Percentiles rank a stretch among this genome's conserved stretches.
These are phyloP conservation scores for Diaporthe batatas DNA, from an alignment of 2,329 filamentous ascomycete genomes.

Conservation along the genomic window DNA sequence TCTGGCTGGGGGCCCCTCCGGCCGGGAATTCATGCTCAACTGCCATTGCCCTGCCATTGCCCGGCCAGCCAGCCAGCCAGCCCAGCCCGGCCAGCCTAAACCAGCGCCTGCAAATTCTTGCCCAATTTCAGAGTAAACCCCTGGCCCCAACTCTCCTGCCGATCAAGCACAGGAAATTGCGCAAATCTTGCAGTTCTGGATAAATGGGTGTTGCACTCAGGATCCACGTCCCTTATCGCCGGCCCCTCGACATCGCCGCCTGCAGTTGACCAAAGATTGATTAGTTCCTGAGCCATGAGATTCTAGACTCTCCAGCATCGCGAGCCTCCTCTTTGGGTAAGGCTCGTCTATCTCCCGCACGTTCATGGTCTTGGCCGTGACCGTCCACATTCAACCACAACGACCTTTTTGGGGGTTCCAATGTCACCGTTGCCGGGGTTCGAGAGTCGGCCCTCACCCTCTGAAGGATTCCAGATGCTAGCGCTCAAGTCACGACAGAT, in stretches of 20 bases:
- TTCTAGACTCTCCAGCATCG: constrained; percentile 2
- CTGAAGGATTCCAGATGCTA: not conserved
- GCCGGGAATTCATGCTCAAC: constrained; percentile 27
- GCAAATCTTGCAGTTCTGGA: constrained; percentile 32
- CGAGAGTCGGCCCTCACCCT: not conserved
- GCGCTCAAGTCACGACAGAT: not conserved
- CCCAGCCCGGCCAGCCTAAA: no score
- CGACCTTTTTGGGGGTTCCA: not conserved
- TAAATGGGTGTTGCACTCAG: constrained; percentile 16
- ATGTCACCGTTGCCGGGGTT: not conserved
- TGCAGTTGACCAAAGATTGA: constrained; percentile 12
- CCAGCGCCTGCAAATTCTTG: constrained; percentile 9
- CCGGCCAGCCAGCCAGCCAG: no score
- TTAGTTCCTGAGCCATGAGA: constrained; percentile 8
- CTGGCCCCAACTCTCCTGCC: constrained; percentile 14
- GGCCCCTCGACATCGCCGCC: constrained; percentile 4
- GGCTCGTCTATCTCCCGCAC: constrained; percentile 29
- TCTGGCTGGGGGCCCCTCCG: constrained; percentile 19
- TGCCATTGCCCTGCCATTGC: constrained; percentile 23
- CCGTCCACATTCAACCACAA: not conserved
- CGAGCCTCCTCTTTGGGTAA: constrained; percentile 5
- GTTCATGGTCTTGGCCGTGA: constrained; percentile 11
- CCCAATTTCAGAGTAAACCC: constrained; percentile 6
- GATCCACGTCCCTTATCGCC: constrained; percentile 13
- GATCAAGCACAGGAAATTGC: constrained; percentile 35